Base-by-base conservation (phyloP, 192 early-diverging fungal genomes). In the Phycomyces blakesleeanus region DNA sequence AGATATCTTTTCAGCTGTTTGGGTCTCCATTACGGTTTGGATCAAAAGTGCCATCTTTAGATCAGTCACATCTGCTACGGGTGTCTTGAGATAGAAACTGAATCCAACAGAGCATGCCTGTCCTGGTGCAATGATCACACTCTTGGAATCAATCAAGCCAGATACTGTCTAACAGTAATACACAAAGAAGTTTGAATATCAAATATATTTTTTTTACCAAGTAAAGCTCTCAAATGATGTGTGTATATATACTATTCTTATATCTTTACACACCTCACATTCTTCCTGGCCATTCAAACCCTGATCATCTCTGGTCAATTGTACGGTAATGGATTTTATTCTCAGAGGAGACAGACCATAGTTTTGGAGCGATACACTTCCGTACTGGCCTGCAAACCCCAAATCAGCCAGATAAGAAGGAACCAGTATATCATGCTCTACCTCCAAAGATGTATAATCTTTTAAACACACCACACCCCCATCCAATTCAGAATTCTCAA, bases 241-340 rank as follows among this genome's bases (percentile, higher is more conserved):
- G n/a, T n/a, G n/a, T n/a, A n/a, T n/a, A n/a, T n/a, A n/a, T n/a
- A n/a, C n/a, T n/a, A n/a, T n/a, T n/a, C n/a, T n/a, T n/a, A n/a
- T n/a, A n/a, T n/a, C n/a, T n/a, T n/a, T 37, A 56, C 27, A 56
- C 2, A 27, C 55, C 55, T 20, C 55, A 37, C n/a, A 37, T 56
- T 56, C 27, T 29, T 34, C 55, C 29, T n/a, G n/a, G n/a, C 34
- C n/a, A 56, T 26, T 56, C 9, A 56, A 16, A 2, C 27, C 29
- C 27, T 56, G 55, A 0, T 56, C 27, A 47, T 59, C 24, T 24
- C 24, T 20, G 41, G 41, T 44, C 8, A 76, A 51, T 0, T 62
- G 57, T 3, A 79, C 49, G n/a, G 66, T 70, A 21, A 76, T 59
- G 10, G 55, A 73, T 7, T 73, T 52, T 22, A 75, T 75, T 11